These are phyloP conservation scores for Berberis thunbergii DNA, from an alignment of 164 flowering plant species.

Conservation along the genomic window DNA sequence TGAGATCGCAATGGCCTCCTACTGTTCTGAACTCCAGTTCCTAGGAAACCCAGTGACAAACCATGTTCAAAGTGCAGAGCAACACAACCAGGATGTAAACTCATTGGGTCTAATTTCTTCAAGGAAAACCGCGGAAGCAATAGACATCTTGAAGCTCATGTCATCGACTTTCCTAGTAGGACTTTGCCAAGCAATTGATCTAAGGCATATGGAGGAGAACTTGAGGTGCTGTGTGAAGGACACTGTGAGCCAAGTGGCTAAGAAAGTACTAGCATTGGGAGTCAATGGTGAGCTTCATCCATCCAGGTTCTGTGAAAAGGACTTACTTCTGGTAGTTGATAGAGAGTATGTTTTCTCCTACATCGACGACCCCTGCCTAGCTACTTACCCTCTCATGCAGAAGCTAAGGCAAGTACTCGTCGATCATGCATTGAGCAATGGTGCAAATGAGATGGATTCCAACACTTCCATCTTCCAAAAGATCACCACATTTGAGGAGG, in stretches of 20 bases:
- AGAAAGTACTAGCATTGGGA: conserved; percentile 35
- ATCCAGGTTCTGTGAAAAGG: conserved; percentile 52
- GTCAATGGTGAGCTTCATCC: conserved; percentile 53
- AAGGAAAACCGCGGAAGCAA: conserved; percentile 47
- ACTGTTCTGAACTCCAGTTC: conserved; percentile 58
- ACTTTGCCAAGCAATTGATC: conserved; percentile 52
- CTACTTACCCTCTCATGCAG: conserved; percentile 46
- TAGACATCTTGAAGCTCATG: conserved; percentile 56
- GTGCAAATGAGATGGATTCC: conserved; percentile 25
- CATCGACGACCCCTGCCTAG: conserved; percentile 48
- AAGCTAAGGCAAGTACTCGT: conserved; percentile 48
- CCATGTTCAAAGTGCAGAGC: conserved; percentile 65
- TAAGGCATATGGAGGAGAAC: conserved; percentile 62
- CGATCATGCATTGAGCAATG: conserved; percentile 39
- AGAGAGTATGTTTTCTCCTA: conserved; percentile 39
- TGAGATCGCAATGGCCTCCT: conserved; percentile 55
- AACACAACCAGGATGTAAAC: conserved; percentile 65
- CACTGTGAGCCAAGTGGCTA: conserved; percentile 43
- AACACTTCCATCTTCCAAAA: conserved; percentile 39
- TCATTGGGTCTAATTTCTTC: conserved; percentile 57
- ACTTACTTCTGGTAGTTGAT: conserved; percentile 48
- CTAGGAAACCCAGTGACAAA: conserved; percentile 61
- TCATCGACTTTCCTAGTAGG: conserved; percentile 46
- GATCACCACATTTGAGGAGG: conserved; percentile 46
- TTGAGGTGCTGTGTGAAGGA: conserved; percentile 40